Evolutionary conservation across 352 stramenopile species (phyloP).

Genomic region (Halophytophthora polymorphica): DNA sequence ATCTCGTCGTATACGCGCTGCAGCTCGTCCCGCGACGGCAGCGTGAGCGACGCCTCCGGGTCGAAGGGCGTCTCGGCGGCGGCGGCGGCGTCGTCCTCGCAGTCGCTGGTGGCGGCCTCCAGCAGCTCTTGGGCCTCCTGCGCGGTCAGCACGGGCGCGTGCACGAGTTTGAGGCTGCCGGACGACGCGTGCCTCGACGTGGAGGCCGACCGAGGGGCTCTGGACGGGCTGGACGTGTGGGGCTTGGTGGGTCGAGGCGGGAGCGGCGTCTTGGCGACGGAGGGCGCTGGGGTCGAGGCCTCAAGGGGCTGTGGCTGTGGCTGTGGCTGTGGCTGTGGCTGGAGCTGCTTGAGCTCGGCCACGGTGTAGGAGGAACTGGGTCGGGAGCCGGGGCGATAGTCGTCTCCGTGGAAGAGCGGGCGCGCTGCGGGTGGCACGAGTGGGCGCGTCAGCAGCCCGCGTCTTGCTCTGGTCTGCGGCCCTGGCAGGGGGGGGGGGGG

Average conservation of each 20-base stretch:
- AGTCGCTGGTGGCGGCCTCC: neutral
- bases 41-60: slow-evolving; percentile 43
- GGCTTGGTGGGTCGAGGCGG: slow-evolving; percentile 14
- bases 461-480: too few species aligned
- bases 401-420: slow-evolving; percentile 70
- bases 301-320: too few species aligned
- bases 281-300: too few species aligned
- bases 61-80: slow-evolving; percentile 19
- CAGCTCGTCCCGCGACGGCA: slow-evolving; percentile 48
- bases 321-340: too few species aligned
- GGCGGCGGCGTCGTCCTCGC: neutral
- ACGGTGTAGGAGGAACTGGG: slow-evolving; percentile 65
- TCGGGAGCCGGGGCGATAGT: slow-evolving; percentile 64
- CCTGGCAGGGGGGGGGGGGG: too few species aligned
- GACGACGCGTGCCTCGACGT: neutral
- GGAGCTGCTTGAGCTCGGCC: slow-evolving; percentile 36
- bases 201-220: slow-evolving; percentile 8
- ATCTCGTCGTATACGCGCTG: slow-evolving; percentile 17
- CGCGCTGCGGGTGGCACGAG: slow-evolving; percentile 15
- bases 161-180: slow-evolving; percentile 39
- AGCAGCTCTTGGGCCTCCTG: slow-evolving; percentile 12
- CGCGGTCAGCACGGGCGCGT: slow-evolving; percentile 31
- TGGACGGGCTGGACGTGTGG: neutral
- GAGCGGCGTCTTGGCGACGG: slow-evolving; percentile 11
- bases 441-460: neutral